Evolutionary conservation across 805 yeast genomes (phyloP), one percentile per base, ranked within the genome.

Genomic region (Starmerella cellae): DNA sequence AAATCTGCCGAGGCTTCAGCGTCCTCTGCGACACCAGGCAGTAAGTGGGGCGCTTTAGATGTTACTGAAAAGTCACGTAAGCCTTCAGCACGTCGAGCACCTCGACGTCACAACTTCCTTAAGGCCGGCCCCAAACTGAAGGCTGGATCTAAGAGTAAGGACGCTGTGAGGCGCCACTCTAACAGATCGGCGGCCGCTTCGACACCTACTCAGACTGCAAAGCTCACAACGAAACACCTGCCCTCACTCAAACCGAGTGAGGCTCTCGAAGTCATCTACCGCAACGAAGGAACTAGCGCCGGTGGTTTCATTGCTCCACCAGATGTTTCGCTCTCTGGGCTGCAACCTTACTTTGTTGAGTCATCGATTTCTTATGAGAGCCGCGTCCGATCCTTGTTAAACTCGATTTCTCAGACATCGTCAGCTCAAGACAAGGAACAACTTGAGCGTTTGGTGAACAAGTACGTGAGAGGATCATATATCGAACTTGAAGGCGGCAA

Each of bases 301-400:
- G 43, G 39, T 10, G 52, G 52, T 3, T 48, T 41, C 32, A 41
- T 49, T 6, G 41, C 24, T 17, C 46, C 45, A 3, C 13, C 27
- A 11, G 48, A 44, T 29, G 48, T 49, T n/a, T 47, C 52, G 13
- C 39, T 47, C 8, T 20, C 30, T 14, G 5, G 47, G 8, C 38
- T 49, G 19, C 45, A 42, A 38, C 33, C 39, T 8, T 31, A 39
- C 37, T 33, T 49, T 20, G 46, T 36, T 2, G 16, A 39, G 16
- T 40, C 47, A 2, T 46, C 52, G 2, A 46, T 49, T 26, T 38
- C 52, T 6, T 50, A 27, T 35, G 49, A 53, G 35, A 33, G 53
- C 20, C 55, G 57, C 11, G 44, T 50, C 23, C 49, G 50, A 3
- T 44, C 54, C 19, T 41, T 50, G 35, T 40, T 53, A 24, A 42